Conservation (phyloP, 83 land plant species). For the Isoetes engelmannii region DNA sequence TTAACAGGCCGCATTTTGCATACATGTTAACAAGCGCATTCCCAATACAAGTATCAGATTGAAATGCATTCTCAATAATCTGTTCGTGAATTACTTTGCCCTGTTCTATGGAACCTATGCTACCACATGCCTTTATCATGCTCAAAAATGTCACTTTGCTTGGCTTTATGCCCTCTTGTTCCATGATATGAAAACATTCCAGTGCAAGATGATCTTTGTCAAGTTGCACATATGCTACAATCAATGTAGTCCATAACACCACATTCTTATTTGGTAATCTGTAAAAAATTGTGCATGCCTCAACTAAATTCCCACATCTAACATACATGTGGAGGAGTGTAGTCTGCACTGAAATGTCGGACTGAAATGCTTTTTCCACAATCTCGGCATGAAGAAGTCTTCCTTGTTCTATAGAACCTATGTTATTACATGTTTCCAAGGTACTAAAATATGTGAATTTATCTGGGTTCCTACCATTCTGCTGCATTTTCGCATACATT, state of each 20-base stretch:
- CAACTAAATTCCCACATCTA: background rate
- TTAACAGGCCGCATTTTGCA: background rate
- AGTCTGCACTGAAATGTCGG: background rate
- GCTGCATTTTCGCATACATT: slow-evolving; percentile 2
- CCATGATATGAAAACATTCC: background rate
- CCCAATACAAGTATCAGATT: background rate
- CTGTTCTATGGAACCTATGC: slow-evolving; percentile 5
- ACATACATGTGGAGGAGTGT: background rate
- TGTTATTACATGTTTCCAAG: slow-evolving; percentile 1
- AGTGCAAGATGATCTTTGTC: background rate
- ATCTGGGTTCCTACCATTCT: slow-evolving; percentile 2
- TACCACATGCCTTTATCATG: slow-evolving; percentile 7
- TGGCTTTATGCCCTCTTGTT: background rate
- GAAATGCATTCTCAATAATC: background rate
- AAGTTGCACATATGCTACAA: slow-evolving; percentile 3
- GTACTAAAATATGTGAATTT: background rate
- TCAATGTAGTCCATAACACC: slow-evolving; percentile 8
- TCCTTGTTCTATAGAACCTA: slow-evolving; percentile 1
- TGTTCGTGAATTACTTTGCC: background rate
- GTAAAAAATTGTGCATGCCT: background rate
- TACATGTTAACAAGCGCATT: slow-evolving; percentile 6
- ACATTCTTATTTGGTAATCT: background rate
- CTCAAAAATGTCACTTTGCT: background rate
- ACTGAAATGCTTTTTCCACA: background rate
- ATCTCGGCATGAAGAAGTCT: background rate